Evolutionary conservation across 768 basidiomycete genomes (phyloP), one percentile per base, ranked within the genome.

Genomic region (Leccinum disarticulatum): DNA sequence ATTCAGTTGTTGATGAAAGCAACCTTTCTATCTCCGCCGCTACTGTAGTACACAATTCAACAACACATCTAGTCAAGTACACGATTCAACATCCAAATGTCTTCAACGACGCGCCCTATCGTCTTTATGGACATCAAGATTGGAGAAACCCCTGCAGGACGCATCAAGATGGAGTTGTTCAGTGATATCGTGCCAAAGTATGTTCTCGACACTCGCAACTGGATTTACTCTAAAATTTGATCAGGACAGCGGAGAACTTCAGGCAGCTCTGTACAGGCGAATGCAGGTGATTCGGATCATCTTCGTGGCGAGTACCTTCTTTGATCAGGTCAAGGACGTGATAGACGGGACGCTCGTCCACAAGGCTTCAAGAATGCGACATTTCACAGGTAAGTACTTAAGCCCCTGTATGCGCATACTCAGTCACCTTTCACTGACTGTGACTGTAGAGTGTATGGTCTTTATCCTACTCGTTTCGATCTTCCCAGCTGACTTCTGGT

Each of bases 51-150:
- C 0, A 36, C 35, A 36, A 36, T 14, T 33, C 41, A 41, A 41
- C 41, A 17, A 43, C n/a, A 36, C n/a, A 43, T 19, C 41, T 43
- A 43, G n/a, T 43, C 41, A 43, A 19, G n/a, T 43, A 9, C 41
- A 4, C 5, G 28, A 6, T 33, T 7, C 48, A 56, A 30, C 56
- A 7, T 33, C 38, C 38, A 61, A 58, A 81, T 80, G 79, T 76
- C 83, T 33, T 77, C 79, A 19, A 73, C 80, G 31, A 77, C 81
- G 3, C 84, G 96, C 17, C 96, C 97, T 0, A 79, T 99, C 51
- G 95, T 97, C 57, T 99, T 99, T 74, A 95, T 99, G 87, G 97
- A 99, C 71, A 80, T 98, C 61, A 85, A 91, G 52, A 98, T 99
- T 52, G 97, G 97, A 48, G 96, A 98, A 77, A 98, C 95, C 0